phyloP scores from a whole-genome alignment of 805 yeast species.

The Ogataea saltuana region DNA sequence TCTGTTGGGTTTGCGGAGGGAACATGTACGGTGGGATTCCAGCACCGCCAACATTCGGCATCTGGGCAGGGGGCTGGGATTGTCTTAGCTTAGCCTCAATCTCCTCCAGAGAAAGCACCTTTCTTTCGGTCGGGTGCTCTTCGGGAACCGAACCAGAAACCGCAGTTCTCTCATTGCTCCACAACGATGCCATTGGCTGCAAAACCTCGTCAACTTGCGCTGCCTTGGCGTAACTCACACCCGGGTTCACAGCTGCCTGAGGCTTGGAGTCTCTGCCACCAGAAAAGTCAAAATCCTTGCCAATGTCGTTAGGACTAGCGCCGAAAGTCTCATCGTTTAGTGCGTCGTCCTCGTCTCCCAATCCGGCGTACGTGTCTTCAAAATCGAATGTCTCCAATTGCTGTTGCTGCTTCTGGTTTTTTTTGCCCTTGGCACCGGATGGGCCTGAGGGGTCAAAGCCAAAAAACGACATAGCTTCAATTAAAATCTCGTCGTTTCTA shows the following conservation, averaged over 20 bases:
- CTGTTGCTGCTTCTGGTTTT: constrained; percentile 21
- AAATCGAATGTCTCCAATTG: constrained; percentile 57
- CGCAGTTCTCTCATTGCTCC: constrained; percentile 46
- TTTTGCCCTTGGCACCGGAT: constrained; percentile 32
- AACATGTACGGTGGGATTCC: constrained; percentile 30
- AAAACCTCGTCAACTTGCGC: constrained; percentile 45
- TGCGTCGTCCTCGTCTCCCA: constrained; percentile 79
- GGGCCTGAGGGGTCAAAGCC: constrained; percentile 57
- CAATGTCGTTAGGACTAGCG: constrained; percentile 41
- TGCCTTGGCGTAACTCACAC: constrained; percentile 45
- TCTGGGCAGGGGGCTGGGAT: constrained; percentile 32
- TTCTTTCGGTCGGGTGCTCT: constrained; percentile 34
- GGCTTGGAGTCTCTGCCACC: constrained; percentile 29
- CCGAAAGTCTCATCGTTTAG: constrained; percentile 83
- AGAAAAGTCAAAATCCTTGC: constrained; percentile 68
- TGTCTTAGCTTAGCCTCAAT: constrained; percentile 75
- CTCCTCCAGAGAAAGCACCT: constrained; percentile 74
- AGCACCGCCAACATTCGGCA: constrained; percentile 23
- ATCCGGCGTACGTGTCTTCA: constrained; percentile 81
- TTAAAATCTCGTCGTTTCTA: no score
- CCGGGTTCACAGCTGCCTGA: constrained; percentile 22
- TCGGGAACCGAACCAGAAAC: constrained; percentile 23
- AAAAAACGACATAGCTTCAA: constrained; percentile 73
- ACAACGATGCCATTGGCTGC: constrained; percentile 71
- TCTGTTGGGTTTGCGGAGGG: constrained; percentile 35